Percentiles rank a stretch among this genome's conserved stretches.
Conservation (phyloP, 2,329 filamentous ascomycete genomes). For the Cladosporium sphaerospermum region DNA sequence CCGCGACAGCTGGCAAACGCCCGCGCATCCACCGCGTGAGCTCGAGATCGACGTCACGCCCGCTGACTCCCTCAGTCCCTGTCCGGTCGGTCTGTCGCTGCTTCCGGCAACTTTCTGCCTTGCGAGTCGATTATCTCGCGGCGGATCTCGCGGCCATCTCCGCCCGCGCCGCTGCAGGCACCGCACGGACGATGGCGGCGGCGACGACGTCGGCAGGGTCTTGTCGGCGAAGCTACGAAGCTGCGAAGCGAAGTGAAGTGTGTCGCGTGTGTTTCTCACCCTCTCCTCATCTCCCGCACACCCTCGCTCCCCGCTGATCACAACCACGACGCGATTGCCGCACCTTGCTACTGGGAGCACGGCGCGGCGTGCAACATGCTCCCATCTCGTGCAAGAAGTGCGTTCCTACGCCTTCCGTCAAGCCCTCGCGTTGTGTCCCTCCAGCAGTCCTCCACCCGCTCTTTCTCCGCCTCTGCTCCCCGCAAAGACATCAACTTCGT, state of each 20-base stretch:
- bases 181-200: not conserved
- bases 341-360: no score
- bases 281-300: not conserved
- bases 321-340: no score
- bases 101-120: no score
- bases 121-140: no score
- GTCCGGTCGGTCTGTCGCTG: no score
- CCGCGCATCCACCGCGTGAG: not conserved
- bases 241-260: no score
- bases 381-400: not conserved
- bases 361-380: not conserved
- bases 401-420: slow-evolving; percentile 20
- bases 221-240: not conserved
- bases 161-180: no score
- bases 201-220: not conserved
- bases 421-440: slow-evolving; percentile 16
- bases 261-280: not conserved
- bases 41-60: not conserved
- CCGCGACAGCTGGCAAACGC: not conserved
- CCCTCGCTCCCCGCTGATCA: no score
- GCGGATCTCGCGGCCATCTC: no score
- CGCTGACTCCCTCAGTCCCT: not conserved
- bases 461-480: slow-evolving; percentile 22
- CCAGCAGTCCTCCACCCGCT: slow-evolving; percentile 14
- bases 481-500: slow-evolving; percentile 7